phyloP scores from a whole-genome alignment of 2,329 filamentous ascomycete genomes.

The Thermoascus crustaceus region DNA sequence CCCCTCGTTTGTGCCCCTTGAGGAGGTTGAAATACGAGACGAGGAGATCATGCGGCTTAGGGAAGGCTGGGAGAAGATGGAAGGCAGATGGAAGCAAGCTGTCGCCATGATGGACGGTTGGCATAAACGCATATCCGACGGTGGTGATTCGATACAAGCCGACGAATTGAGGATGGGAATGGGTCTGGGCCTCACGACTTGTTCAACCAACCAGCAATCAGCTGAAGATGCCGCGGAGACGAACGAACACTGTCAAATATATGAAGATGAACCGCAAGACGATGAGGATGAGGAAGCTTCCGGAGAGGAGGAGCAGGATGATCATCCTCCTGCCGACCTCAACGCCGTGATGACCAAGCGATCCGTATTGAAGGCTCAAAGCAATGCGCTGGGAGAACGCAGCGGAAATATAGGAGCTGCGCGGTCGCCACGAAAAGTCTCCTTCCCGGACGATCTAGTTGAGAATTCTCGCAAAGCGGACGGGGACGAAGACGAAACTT shows the following conservation, averaged over 20 bases:
- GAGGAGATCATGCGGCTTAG: slow-evolving; percentile 79
- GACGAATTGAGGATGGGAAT: slow-evolving; percentile 37
- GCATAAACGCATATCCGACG: slow-evolving; percentile 63
- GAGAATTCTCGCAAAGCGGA: slow-evolving; percentile 18
- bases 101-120: slow-evolving; percentile 86
- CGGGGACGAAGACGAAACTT: slow-evolving; percentile 26
- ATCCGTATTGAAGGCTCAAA: slow-evolving; percentile 11
- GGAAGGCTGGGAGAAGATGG: slow-evolving; percentile 89
- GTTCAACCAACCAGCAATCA: slow-evolving; percentile 13
- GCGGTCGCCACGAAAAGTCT: slow-evolving; percentile 28
- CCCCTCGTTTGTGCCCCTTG: slow-evolving; percentile 89
- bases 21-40: slow-evolving; percentile 87
- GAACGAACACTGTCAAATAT: slow-evolving; percentile 22
- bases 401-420: slow-evolving; percentile 27
- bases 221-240: slow-evolving; percentile 14
- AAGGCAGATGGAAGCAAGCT: slow-evolving; percentile 80
- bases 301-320: slow-evolving; percentile 14
- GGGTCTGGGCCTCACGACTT: slow-evolving; percentile 32
- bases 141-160: slow-evolving; percentile 33
- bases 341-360: slow-evolving; percentile 8
- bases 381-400: slow-evolving; percentile 27
- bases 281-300: slow-evolving; percentile 21
- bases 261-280: slow-evolving; percentile 21
- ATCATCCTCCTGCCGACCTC: slow-evolving; percentile 6
- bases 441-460: slow-evolving; percentile 27